Conservation (phyloP, 768 basidiomycete species). For the Leucocoprinus leucothites region DNA sequence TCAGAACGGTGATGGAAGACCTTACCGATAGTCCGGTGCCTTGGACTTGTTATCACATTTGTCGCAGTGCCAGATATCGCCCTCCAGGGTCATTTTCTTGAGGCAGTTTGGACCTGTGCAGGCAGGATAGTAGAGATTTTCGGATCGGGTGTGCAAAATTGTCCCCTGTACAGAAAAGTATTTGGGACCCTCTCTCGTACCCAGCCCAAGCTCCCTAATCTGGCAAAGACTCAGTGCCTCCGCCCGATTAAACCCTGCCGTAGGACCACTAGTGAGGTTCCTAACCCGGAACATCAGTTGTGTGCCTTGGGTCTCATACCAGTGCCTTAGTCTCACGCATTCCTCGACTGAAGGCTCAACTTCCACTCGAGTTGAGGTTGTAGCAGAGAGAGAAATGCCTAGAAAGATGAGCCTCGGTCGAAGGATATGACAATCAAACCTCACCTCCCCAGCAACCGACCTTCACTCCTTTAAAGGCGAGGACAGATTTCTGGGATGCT, state of each 20-base stretch:
- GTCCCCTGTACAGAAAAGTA: slow-evolving; percentile 81
- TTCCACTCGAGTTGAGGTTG: slow-evolving; percentile 74
- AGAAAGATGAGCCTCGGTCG: slow-evolving; percentile 12
- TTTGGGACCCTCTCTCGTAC: slow-evolving; percentile 72
- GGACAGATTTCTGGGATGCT: slow-evolving; percentile 57
- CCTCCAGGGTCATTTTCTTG: slow-evolving; percentile 83
- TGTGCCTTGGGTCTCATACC: slow-evolving; percentile 81
- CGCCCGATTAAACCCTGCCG: slow-evolving; percentile 53
- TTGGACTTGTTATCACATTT: slow-evolving; percentile 77
- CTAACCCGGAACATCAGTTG: slow-evolving; percentile 69
- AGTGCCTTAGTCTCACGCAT: slow-evolving; percentile 81
- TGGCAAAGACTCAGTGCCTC: slow-evolving; percentile 73
- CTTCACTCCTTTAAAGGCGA: slow-evolving; percentile 92
- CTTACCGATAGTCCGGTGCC: slow-evolving; percentile 79
- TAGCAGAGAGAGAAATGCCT: slow-evolving; percentile 85
- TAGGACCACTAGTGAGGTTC: slow-evolving; percentile 29
- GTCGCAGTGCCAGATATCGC: slow-evolving; percentile 81
- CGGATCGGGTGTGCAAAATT: slow-evolving; percentile 81
- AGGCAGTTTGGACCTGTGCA: slow-evolving; percentile 81
- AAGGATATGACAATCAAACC: background rate
- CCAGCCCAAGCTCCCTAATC: slow-evolving; percentile 71
- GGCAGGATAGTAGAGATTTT: slow-evolving; percentile 84
- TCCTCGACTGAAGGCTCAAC: slow-evolving; percentile 89
- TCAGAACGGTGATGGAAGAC: slow-evolving; percentile 10
- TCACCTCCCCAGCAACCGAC: slow-evolving; percentile 69